Evolutionary conservation across 768 basidiomycete genomes (phyloP).

Genomic region (Lactarius vividus): DNA sequence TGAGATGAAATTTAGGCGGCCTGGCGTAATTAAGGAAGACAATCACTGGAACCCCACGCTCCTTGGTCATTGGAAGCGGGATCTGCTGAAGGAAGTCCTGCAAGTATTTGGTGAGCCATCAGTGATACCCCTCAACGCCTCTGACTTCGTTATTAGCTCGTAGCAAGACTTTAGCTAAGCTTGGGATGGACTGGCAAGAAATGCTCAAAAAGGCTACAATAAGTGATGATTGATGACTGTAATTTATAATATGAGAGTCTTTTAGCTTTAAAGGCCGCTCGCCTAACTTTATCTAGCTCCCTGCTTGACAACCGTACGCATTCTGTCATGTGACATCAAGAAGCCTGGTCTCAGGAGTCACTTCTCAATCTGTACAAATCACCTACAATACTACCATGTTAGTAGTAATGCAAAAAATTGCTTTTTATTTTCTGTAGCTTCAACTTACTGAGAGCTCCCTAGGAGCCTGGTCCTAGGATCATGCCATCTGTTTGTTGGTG

Average conservation of each 20-base stretch:
- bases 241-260: not conserved
- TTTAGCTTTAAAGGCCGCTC: not conserved
- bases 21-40: conserved; percentile 50
- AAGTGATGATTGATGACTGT: conserved; percentile 11
- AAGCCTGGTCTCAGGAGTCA: not conserved
- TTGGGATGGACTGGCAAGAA: conserved; percentile 84
- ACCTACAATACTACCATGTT: no score
- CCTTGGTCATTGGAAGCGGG: conserved; percentile 73
- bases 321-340: not conserved
- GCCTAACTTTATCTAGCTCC: not conserved
- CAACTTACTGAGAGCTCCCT: no score
- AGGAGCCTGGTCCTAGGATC: no score
- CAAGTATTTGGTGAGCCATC: conserved; percentile 59
- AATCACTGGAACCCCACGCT: conserved; percentile 71
- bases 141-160: conserved; percentile 44
- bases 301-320: not conserved
- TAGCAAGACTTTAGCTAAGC: conserved; percentile 69
- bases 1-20: conserved; percentile 50
- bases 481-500: no score
- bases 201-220: conserved; percentile 55
- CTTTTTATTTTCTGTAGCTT: no score
- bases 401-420: no score
- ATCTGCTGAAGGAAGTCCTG: conserved; percentile 79
- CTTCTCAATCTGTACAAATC: not conserved
- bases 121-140: not conserved